Evolutionary conservation across 2,329 filamentous ascomycete species (phyloP).

Genomic region (Ophiostoma piceae): DNA sequence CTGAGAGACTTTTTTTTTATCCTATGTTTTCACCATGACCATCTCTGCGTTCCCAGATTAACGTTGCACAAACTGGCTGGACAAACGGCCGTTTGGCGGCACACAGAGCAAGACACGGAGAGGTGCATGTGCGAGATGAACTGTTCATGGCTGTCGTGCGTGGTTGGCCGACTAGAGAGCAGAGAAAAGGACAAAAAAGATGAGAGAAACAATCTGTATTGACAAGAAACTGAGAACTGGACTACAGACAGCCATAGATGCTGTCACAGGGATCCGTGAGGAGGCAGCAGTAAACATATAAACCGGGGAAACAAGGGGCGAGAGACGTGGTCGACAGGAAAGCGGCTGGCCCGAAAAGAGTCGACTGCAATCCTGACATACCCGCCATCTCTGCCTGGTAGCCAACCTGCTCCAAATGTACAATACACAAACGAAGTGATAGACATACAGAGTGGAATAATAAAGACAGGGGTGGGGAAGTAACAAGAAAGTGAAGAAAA

Average conservation of each 20-base stretch:
- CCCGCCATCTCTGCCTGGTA: background rate
- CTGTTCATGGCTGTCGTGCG: background rate
- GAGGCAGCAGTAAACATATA: background rate
- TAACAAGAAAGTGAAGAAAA: background rate
- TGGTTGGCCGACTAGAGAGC: background rate
- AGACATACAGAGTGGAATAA: background rate
- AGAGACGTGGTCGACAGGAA: background rate
- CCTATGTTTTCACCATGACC: too few species aligned
- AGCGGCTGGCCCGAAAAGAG: background rate
- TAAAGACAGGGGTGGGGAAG: background rate
- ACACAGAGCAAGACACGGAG: background rate
- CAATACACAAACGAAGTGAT: background rate
- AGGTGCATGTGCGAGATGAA: constrained; percentile 4
- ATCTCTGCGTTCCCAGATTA: background rate
- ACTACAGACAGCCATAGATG: background rate
- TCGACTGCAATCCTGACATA: background rate
- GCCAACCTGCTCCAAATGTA: constrained; percentile 10
- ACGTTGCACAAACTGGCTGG: background rate
- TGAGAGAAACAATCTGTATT: background rate
- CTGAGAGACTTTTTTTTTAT: too few species aligned
- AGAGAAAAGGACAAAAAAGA: background rate
- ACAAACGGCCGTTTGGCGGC: background rate
- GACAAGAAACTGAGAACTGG: constrained; percentile 8
- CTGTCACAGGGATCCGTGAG: constrained; percentile 2
- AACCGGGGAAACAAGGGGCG: background rate